Evolutionary conservation across 768 basidiomycete genomes (phyloP).

Genomic region (Leccinum disarticulatum): DNA sequence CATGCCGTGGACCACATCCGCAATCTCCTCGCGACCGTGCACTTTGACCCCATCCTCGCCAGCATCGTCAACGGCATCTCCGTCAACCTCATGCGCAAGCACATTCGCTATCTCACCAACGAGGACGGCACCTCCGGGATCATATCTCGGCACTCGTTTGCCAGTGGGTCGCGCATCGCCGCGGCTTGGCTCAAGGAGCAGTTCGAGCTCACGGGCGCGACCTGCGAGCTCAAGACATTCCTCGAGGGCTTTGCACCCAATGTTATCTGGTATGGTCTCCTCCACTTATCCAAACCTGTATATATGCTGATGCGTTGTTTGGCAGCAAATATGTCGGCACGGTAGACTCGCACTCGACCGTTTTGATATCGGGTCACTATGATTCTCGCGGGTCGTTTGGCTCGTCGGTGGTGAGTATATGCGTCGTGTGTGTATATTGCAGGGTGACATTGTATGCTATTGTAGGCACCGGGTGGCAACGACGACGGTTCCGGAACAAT

Average conservation of each 20-base stretch:
- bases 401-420: conserved; percentile 44
- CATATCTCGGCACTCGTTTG: conserved; percentile 80
- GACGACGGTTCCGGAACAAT: conserved; percentile 66
- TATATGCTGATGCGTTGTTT: neutral
- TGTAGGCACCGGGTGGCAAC: conserved; percentile 50
- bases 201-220: conserved; percentile 75
- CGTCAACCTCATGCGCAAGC: conserved; percentile 59
- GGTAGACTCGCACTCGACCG: conserved; percentile 49
- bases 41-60: conserved; percentile 70
- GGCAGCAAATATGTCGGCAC: conserved; percentile 53
- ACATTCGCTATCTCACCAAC: conserved; percentile 82
- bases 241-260: conserved; percentile 78
- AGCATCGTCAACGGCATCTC: conserved; percentile 69
- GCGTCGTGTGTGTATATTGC: neutral
- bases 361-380: conserved; percentile 85
- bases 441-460: too few relatives aligned
- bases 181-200: conserved; percentile 52
- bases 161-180: conserved; percentile 48
- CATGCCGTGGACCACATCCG: conserved; percentile 55
- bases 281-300: neutral
- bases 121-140: conserved; percentile 76
- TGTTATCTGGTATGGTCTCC: conserved; percentile 65
- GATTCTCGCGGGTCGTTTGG: conserved; percentile 92
- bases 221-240: conserved; percentile 68
- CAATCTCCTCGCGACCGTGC: conserved; percentile 54